Evolutionary conservation across 345 rosid species (phyloP).

Genomic region (Sonneratia alba): DNA sequence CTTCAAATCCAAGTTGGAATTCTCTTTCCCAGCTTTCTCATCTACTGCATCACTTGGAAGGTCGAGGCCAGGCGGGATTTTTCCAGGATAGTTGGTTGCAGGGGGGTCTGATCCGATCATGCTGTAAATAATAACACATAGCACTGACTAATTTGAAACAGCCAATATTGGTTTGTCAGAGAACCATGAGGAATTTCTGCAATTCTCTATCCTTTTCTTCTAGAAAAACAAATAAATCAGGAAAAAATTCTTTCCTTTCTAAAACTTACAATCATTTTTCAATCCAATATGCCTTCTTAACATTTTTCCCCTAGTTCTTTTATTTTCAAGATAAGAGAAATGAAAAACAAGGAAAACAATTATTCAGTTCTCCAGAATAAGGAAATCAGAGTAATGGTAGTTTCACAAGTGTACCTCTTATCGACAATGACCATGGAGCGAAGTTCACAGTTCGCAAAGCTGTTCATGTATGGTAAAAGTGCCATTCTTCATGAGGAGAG

Average conservation of each 20-base stretch:
- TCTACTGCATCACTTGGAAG: conserved; percentile 2
- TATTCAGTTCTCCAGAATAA: neutral
- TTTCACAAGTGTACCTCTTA: conserved; percentile 38
- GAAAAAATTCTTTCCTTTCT: no score
- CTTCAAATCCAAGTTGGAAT: neutral
- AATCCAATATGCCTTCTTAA: neutral
- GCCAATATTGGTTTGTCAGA: neutral
- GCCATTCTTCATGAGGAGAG: neutral
- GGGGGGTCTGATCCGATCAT: neutral
- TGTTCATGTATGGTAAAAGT: conserved; percentile 18
- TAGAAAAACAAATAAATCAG: no score
- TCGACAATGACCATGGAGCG: conserved; percentile 87
- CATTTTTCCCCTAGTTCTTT: neutral
- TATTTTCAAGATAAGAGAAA: neutral
- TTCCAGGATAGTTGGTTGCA: conserved; percentile 3
- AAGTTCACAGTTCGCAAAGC: conserved; percentile 95
- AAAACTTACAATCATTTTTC: neutral
- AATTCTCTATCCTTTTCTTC: neutral
- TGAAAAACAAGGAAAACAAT: neutral
- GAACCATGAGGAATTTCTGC: neutral
- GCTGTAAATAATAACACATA: neutral
- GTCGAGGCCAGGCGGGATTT: conserved; percentile 1
- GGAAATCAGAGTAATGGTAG: neutral
- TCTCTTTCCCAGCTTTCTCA: neutral
- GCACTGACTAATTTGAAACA: neutral